Conservation (phyloP, 2,329 filamentous ascomycete genomes). For the Colletotrichum theobromicola region DNA sequence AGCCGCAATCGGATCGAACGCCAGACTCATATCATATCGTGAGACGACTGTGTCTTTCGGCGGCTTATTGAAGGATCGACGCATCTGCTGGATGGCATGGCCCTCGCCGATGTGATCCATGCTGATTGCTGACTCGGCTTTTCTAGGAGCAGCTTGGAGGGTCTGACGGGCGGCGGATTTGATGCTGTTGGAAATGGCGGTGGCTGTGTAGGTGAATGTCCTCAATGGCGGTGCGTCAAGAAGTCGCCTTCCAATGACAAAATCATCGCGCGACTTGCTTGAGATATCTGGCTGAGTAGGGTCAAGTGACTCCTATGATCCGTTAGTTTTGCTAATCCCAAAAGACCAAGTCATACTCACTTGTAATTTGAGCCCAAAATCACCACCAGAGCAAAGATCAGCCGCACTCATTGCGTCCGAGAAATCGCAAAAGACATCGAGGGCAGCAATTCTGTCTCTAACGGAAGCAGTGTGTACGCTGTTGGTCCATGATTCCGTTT, state of each 20-base stretch:
- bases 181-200: slow-evolving; percentile 8
- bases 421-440: slow-evolving; percentile 60
- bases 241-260: slow-evolving; percentile 50
- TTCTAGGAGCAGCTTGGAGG: not conserved
- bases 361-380: slow-evolving; percentile 46
- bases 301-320: slow-evolving; percentile 59
- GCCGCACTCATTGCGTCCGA: slow-evolving; percentile 67
- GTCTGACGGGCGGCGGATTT: slow-evolving; percentile 12
- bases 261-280: slow-evolving; percentile 53
- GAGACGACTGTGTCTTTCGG: slow-evolving; percentile 34
- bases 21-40: slow-evolving; percentile 59
- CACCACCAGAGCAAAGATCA: slow-evolving; percentile 62
- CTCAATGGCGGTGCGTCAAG: slow-evolving; percentile 48
- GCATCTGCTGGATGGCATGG: slow-evolving; percentile 39
- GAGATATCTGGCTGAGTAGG: slow-evolving; percentile 64
- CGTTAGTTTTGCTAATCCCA: slow-evolving; percentile 10
- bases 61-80: slow-evolving; percentile 36
- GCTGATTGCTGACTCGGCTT: not conserved
- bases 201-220: slow-evolving; percentile 27
- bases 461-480: slow-evolving; percentile 24
- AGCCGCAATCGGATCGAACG: slow-evolving; percentile 66
- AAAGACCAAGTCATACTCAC: slow-evolving; percentile 25
- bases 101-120: slow-evolving; percentile 34
- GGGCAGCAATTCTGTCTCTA: slow-evolving; percentile 33
- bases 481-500: slow-evolving; percentile 43